phyloP scores from a whole-genome alignment of 1,284 basidiomycete species.

The Leccinum huronense region DNA sequence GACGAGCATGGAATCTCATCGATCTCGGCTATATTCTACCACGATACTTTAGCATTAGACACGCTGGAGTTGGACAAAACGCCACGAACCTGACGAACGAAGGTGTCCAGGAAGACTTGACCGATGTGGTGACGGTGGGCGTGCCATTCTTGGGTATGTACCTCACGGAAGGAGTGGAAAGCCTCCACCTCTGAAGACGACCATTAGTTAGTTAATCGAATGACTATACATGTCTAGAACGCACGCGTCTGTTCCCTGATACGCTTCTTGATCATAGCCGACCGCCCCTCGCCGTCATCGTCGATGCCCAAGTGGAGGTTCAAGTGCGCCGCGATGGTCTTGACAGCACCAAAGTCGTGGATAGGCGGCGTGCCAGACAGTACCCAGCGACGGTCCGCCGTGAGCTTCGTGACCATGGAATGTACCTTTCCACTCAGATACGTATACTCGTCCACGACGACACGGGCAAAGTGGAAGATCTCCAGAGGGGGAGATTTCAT shows the following conservation, averaged over 20 bases:
- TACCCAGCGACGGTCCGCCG: conserved; percentile 86
- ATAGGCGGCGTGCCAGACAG: conserved; percentile 96
- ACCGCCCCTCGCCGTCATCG: conserved; percentile 83
- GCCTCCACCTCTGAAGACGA: conserved; percentile 72
- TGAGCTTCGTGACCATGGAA: conserved; percentile 74
- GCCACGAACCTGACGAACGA: conserved; percentile 75
- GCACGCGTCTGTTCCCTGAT: conserved; percentile 80
- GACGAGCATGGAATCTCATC: conserved; percentile 87
- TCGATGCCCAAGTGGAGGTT: conserved; percentile 86
- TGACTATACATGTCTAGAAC: conserved; percentile 20
- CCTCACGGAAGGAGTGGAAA: conserved; percentile 96
- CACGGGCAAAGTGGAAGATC: conserved; percentile 88
- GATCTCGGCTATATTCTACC: conserved; percentile 92
- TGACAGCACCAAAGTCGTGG: conserved; percentile 86
- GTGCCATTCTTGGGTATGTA: conserved; percentile 91
- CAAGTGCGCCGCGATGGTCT: conserved; percentile 87
- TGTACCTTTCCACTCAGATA: conserved; percentile 84
- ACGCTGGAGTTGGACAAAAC: neutral
- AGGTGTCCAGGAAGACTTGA: conserved; percentile 80
- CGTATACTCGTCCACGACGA: conserved; percentile 94
- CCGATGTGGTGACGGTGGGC: conserved; percentile 81
- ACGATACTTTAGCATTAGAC: conserved; percentile 15
- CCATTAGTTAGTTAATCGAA: conserved; percentile 5
- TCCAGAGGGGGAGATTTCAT: conserved; percentile 85
- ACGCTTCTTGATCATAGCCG: conserved; percentile 74